These are phyloP conservation scores for Hygrocybe coccinea DNA, from an alignment of 768 basidiomycete genomes.

Conservation along the genomic window DNA sequence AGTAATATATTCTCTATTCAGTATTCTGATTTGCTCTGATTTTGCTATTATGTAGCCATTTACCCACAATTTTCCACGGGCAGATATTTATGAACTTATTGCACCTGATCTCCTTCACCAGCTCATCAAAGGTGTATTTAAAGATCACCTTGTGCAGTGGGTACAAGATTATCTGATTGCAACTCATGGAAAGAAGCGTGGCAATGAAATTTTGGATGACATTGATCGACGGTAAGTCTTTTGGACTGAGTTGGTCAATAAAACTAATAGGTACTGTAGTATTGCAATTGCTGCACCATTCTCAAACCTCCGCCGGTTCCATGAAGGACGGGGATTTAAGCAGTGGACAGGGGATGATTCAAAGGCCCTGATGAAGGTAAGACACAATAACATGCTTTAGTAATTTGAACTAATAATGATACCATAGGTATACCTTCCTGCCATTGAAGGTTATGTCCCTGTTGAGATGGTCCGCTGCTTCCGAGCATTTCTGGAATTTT, in stretches of 20 bases:
- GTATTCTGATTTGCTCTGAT: background rate
- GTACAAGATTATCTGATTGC: constrained; percentile 26
- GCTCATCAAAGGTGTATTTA: constrained; percentile 40
- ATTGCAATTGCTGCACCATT: constrained; percentile 6
- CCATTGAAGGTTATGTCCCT: constrained; percentile 30
- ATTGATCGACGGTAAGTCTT: constrained; percentile 33
- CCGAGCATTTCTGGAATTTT: constrained; percentile 27
- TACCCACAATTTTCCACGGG: constrained; percentile 31
- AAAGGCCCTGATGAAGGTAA: constrained; percentile 13
- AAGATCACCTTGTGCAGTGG: constrained; percentile 40
- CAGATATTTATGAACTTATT: constrained; percentile 32
- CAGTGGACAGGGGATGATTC: constrained; percentile 14
- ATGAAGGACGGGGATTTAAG: constrained; percentile 9
- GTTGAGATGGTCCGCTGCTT: constrained; percentile 23
- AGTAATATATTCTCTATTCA: constrained; percentile 21
- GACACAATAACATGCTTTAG: background rate
- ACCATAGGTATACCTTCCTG: constrained; percentile 28
- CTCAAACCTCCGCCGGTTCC: constrained; percentile 5
- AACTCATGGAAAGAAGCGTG: constrained; percentile 16
- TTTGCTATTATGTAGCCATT: constrained; percentile 26
- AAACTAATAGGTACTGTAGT: background rate
- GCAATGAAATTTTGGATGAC: constrained; percentile 27
- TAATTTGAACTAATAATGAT: too few species aligned
- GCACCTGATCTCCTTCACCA: constrained; percentile 37
- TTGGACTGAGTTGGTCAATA: background rate